Evolutionary conservation across 2,329 filamentous ascomycete genomes (phyloP).

Genomic region (Fulvia fulva): DNA sequence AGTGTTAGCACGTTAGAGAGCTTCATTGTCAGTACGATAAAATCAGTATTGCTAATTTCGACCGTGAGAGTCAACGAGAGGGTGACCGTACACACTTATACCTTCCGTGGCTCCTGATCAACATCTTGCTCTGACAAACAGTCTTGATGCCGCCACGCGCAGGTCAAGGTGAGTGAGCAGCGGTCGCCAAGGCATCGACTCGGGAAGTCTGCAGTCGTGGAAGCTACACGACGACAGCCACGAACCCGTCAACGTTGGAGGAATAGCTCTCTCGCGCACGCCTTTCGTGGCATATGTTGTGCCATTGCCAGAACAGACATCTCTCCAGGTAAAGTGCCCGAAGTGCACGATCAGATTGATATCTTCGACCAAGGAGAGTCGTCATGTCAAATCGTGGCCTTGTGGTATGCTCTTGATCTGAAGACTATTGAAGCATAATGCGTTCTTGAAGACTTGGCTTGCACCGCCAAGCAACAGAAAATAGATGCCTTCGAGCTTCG

Average conservation of each 20-base stretch:
- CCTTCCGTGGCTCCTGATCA: not conserved
- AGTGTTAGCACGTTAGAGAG: constrained; percentile 7
- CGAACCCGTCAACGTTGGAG: not conserved
- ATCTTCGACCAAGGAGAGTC: no score
- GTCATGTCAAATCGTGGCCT: not conserved
- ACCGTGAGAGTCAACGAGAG: not conserved
- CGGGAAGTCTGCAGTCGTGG: not conserved
- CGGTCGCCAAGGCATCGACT: not conserved
- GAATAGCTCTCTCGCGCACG: not conserved
- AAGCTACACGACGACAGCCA: not conserved
- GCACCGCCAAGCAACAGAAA: not conserved
- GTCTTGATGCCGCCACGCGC: not conserved
- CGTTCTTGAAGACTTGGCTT: not conserved
- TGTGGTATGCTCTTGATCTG: not conserved
- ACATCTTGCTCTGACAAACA: not conserved
- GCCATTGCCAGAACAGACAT: not conserved
- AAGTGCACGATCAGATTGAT: no score
- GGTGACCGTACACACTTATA: not conserved
- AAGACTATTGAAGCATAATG: not conserved
- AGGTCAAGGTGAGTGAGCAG: not conserved
- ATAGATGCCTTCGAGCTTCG: not conserved
- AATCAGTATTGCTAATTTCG: not conserved
- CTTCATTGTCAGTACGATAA: not conserved
- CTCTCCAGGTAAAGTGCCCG: no score
- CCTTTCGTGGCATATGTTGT: not conserved